Percentiles rank a stretch among this genome's conserved stretches.
phyloP scores from a whole-genome alignment of 768 basidiomycete genomes.

The Suillus tomentosus region DNA sequence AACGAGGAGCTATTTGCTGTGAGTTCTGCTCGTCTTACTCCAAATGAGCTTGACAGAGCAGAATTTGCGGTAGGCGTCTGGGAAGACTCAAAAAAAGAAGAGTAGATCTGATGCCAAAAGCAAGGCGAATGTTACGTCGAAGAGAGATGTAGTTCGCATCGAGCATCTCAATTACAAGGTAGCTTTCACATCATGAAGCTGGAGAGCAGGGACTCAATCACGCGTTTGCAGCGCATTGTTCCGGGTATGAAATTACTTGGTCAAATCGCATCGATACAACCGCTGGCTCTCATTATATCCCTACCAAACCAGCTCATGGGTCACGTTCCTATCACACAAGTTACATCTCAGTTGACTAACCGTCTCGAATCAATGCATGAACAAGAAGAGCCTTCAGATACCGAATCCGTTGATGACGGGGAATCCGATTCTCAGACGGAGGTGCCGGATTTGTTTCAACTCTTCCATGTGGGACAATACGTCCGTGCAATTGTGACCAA shows the following conservation, averaged over 20 bases:
- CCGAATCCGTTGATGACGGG: slow-evolving; percentile 48
- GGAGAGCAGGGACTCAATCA: slow-evolving; percentile 7
- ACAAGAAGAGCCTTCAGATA: slow-evolving; percentile 50
- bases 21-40: slow-evolving; percentile 23
- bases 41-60: background rate
- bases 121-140: slow-evolving; percentile 37
- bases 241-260: slow-evolving; percentile 87
- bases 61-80: slow-evolving; percentile 41
- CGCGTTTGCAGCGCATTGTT: slow-evolving; percentile 58
- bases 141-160: slow-evolving; percentile 65
- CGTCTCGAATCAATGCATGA: slow-evolving; percentile 65
- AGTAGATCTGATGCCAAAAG: slow-evolving; percentile 47
- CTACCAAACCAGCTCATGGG: slow-evolving; percentile 94
- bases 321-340: slow-evolving; percentile 92
- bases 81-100: slow-evolving; percentile 45
- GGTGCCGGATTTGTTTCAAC: slow-evolving; percentile 69
- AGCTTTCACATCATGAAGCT: slow-evolving; percentile 13
- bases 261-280: slow-evolving; percentile 84
- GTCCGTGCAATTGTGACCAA: slow-evolving; percentile 75
- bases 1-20: slow-evolving; percentile 79
- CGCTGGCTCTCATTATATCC: slow-evolving; percentile 88
- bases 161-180: slow-evolving; percentile 96
- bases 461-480: slow-evolving; percentile 88
- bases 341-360: slow-evolving; percentile 76
- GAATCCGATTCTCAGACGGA: slow-evolving; percentile 34